These are phyloP conservation scores for Abelmoschus esculentus DNA, from an alignment of 345 rosid species.

Conservation along the genomic window DNA sequence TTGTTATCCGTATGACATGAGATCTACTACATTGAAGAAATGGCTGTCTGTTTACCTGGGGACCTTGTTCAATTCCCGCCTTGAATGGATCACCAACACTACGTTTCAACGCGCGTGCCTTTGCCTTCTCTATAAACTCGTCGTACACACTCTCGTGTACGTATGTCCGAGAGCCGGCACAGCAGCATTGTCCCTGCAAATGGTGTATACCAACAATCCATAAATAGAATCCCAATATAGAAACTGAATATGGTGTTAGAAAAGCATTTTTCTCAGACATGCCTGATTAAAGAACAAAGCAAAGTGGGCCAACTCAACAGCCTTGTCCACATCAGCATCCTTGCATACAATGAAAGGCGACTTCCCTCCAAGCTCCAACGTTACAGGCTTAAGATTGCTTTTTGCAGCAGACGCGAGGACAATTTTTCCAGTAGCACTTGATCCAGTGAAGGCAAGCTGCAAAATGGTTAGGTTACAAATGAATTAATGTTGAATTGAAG, in stretches of 20 bases:
- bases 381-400: constrained; percentile 68
- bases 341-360: constrained; percentile 66
- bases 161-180: constrained; percentile 64
- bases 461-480: background rate
- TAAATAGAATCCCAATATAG: background rate
- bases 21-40: background rate
- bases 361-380: constrained; percentile 78
- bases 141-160: constrained; percentile 57
- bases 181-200: constrained; percentile 65
- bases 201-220: background rate
- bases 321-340: constrained; percentile 62
- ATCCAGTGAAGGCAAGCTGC: constrained; percentile 74
- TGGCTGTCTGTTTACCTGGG: constrained; percentile 39
- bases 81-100: constrained; percentile 62
- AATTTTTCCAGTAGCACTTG: constrained; percentile 42
- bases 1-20: background rate
- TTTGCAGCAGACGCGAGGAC: constrained; percentile 49
- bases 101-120: constrained; percentile 42
- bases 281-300: constrained; percentile 74
- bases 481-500: background rate
- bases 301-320: constrained; percentile 54
- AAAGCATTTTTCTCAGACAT: background rate
- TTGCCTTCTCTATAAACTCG: constrained; percentile 56
- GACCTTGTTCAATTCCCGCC: constrained; percentile 56
- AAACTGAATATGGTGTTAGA: background rate